phyloP scores from a whole-genome alignment of 495 filamentous ascomycete species.

The Aspergillus hancockii region DNA sequence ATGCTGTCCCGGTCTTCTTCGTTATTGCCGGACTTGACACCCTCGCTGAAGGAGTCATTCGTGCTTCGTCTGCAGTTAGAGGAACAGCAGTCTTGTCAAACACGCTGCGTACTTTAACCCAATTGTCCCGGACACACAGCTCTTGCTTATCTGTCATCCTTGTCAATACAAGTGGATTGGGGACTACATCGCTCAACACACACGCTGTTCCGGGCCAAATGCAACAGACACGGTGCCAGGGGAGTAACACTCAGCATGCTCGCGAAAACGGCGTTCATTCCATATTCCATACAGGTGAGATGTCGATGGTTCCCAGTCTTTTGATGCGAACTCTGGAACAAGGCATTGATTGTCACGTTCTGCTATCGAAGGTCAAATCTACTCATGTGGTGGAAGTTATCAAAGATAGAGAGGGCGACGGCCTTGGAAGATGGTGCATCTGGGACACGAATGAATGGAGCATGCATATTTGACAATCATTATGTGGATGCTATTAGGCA shows the following conservation, averaged over 20 bases:
- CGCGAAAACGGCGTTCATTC: constrained; percentile 35
- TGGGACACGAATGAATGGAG: constrained; percentile 20
- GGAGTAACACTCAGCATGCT: constrained; percentile 9
- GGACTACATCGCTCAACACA: constrained; percentile 12
- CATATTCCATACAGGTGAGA: constrained; percentile 28
- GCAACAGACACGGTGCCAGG: background rate
- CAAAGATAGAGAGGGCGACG: constrained; percentile 41
- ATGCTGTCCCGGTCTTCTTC: constrained; percentile 15
- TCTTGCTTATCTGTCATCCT: constrained; percentile 38
- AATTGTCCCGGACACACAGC: constrained; percentile 30
- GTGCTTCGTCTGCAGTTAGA: constrained; percentile 41
- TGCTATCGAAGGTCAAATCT: constrained; percentile 33
- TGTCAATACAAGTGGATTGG: constrained; percentile 42
- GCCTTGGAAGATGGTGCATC: constrained; percentile 42
- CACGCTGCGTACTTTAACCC: constrained; percentile 35
- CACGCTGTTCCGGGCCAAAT: background rate
- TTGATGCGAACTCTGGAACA: constrained; percentile 44
- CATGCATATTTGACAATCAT: background rate
- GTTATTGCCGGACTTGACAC: constrained; percentile 44
- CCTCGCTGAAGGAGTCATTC: constrained; percentile 40
- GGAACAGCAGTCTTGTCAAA: constrained; percentile 40
- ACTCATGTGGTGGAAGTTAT: constrained; percentile 40
- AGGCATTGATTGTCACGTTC: constrained; percentile 43
- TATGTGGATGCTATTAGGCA: background rate
- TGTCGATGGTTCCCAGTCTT: constrained; percentile 34